Evolutionary conservation across 345 rosid genomes (phyloP), one percentile per base, ranked within the genome.

Genomic region (Ceriops tagal): DNA sequence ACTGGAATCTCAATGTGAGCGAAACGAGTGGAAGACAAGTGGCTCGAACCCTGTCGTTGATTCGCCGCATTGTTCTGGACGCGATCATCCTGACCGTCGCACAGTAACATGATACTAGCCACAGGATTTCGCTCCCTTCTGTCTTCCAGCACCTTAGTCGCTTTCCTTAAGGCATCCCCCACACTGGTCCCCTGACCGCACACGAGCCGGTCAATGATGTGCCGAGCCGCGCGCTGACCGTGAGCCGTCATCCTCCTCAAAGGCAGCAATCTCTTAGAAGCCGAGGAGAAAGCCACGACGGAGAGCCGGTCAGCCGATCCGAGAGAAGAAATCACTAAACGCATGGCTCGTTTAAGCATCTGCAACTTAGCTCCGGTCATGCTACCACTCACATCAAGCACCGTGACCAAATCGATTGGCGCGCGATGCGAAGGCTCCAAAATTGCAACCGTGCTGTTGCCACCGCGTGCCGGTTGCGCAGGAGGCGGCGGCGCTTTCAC

Each of bases 81-180:
- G 18, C 80, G 76, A 46, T 80, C 81, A 75, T 84, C 80, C 21
- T 83, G 88, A 60, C 87, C 87, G 75, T 82, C 92, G 1, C 92
- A 84, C 34, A 89, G 63, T 43, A 91, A 70, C 60, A 93, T 70
- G 46, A 93, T 81, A 53, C 81, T 83, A 27, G 97, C 79, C 13
- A 82, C 76, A 6, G 90, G 84, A 79, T 93, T 93, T 80, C 71
- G 79, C 81, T 88, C 86, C 58, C 92, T 84, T 49, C 98, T 87
- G 76, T 93, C 97, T 32, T 89, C 96, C 5, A 91, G 78, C 69
- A 93, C 95, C 63, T 91, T 89, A 15, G 85, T 88, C 19, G 97
- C 97, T 73, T 93, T 93, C 65, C 85, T 89, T 13, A 93, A 76
- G 53, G 97, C 98, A 71, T 88, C 96, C 71, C 73, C 85, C 2